phyloP scores from a whole-genome alignment of 768 basidiomycete genomes.

The Lactarius hengduanensis region DNA sequence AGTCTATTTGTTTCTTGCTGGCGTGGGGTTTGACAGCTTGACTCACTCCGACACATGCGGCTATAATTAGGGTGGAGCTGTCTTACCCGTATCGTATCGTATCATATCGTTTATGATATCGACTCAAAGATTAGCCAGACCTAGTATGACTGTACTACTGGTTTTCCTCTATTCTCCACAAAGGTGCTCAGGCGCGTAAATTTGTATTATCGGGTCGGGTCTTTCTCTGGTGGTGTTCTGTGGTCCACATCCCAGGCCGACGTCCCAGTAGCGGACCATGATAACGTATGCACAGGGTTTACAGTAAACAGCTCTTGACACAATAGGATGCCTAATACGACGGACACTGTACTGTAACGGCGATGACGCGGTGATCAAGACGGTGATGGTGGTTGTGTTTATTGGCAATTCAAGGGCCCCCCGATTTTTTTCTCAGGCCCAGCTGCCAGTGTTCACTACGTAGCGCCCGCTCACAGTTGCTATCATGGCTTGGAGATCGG shows the following conservation, averaged over 20 bases:
- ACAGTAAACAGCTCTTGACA: neutral
- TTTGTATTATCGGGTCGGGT: neutral
- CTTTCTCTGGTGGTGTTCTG: neutral
- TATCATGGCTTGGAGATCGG: neutral
- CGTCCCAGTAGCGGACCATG: neutral
- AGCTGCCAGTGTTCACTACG: neutral
- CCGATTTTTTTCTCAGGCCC: neutral
- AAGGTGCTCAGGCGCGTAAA: neutral
- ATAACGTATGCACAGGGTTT: neutral
- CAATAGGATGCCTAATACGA: neutral
- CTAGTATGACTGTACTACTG: neutral
- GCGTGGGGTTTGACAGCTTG: neutral
- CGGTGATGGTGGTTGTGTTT: neutral
- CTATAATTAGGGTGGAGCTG: neutral
- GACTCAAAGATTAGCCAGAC: neutral
- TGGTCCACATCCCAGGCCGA: neutral
- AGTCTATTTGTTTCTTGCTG: neutral
- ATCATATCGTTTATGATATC: neutral
- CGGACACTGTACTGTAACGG: neutral
- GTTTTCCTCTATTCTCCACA: neutral
- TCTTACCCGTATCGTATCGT: neutral
- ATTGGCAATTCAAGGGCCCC: neutral
- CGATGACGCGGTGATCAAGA: neutral
- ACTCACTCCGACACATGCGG: neutral
- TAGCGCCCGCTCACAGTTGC: neutral